Evolutionary conservation across 2,329 filamentous ascomycete species (phyloP).

Genomic region (Berkeleyomyces rouxiae): DNA sequence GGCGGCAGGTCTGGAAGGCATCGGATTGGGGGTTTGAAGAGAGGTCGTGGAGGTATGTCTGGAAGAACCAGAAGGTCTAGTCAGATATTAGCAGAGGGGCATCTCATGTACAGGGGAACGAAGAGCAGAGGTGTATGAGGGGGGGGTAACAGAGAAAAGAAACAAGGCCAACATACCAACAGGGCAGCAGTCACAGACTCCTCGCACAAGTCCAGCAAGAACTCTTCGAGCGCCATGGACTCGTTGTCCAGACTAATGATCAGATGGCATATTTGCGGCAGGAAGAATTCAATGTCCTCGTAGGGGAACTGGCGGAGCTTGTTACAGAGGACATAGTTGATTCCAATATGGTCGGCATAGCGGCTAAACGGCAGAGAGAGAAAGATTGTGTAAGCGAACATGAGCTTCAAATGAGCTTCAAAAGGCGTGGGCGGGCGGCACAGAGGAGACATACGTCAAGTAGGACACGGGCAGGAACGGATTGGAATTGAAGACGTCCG

Average conservation of each 20-base stretch:
- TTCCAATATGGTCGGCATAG: constrained; percentile 78
- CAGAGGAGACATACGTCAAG: constrained; percentile 49
- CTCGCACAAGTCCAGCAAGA: constrained; percentile 70
- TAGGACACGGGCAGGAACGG: constrained; percentile 79
- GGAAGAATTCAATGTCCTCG: constrained; percentile 85
- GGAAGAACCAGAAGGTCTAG: constrained; percentile 80
- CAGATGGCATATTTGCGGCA: constrained; percentile 74
- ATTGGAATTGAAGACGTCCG: constrained; percentile 84
- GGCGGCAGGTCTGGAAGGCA: constrained; percentile 64
- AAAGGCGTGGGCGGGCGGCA: neutral
- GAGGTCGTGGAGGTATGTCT: constrained; percentile 73
- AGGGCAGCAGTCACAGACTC: constrained; percentile 74
- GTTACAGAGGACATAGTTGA: constrained; percentile 75
- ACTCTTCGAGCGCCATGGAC: constrained; percentile 81
- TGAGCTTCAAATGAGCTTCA: neutral
- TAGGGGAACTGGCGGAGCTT: constrained; percentile 81
- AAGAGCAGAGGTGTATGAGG: constrained; percentile 13
- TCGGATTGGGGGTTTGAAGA: constrained; percentile 57
- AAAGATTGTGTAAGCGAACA: constrained; percentile 7
- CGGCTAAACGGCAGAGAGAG: constrained; percentile 34
- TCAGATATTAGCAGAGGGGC: neutral
- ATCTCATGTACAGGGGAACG: neutral
- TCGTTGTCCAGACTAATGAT: constrained; percentile 81
- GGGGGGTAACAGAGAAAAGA: constrained; percentile 1
- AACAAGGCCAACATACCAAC: constrained; percentile 40